Evolutionary conservation across 257 asterid species (phyloP).

Genomic region (Capsicum baccatum): DNA sequence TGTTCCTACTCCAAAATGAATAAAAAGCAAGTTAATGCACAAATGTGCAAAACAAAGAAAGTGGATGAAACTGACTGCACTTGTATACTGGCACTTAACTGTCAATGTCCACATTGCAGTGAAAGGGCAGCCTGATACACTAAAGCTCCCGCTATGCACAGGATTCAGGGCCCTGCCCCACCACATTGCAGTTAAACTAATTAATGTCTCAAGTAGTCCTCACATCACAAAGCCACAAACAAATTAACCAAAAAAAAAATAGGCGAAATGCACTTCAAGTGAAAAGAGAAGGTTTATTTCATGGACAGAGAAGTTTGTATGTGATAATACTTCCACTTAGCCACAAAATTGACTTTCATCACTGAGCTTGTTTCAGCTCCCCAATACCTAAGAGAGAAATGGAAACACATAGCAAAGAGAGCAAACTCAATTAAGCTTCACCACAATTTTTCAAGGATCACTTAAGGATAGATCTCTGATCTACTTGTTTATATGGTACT

Average conservation of each 20-base stretch:
- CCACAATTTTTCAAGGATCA: constrained; percentile 15
- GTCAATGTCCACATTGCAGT: neutral
- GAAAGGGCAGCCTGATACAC: no score
- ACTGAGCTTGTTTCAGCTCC: constrained; percentile 10
- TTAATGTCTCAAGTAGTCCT: constrained; percentile 8
- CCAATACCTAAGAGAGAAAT: neutral
- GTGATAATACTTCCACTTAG: constrained; percentile 9
- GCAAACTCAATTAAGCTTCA: neutral
- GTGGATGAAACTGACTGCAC: constrained; percentile 4
- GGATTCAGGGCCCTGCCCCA: no score
- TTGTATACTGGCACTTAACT: neutral
- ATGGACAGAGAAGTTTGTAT: neutral
- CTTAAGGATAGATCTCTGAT: neutral
- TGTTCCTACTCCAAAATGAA: neutral
- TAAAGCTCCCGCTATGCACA: no score
- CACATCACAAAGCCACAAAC: neutral
- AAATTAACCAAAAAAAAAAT: neutral
- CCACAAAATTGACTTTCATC: neutral
- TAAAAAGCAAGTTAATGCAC: neutral
- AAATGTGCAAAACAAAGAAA: neutral
- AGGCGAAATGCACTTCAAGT: neutral
- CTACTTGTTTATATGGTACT: constrained; percentile 16
- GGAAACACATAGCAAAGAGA: neutral
- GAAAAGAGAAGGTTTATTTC: constrained; percentile 18
- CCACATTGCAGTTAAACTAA: neutral